phyloP scores from a whole-genome alignment of 1,139 yeast genomes.

The Eremothecium sinecaudum region DNA sequence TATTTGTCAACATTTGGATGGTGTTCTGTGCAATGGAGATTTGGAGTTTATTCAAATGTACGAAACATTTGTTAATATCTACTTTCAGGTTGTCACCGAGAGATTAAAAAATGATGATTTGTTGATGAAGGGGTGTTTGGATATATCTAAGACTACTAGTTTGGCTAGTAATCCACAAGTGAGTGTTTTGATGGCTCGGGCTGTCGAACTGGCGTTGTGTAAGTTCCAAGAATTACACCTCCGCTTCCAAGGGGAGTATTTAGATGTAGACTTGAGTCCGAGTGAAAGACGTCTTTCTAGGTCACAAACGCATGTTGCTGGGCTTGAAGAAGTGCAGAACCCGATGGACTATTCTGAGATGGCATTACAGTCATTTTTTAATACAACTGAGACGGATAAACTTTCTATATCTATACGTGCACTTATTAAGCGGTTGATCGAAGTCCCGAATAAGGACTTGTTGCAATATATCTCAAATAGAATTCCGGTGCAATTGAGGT shows the following conservation, averaged over 20 bases:
- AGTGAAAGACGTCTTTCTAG: constrained; percentile 24
- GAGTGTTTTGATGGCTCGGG: constrained; percentile 20
- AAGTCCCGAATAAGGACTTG: constrained; percentile 33
- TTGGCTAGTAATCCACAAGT: constrained; percentile 26
- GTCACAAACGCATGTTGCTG: constrained; percentile 22
- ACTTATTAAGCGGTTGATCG: constrained; percentile 35
- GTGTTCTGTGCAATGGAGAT: constrained; percentile 66
- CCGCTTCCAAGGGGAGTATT: constrained; percentile 15
- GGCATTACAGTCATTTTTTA: constrained; percentile 42
- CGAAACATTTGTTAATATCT: constrained; percentile 32
- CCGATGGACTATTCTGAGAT: constrained; percentile 33
- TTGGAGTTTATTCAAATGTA: constrained; percentile 41
- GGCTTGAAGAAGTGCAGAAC: constrained; percentile 18
- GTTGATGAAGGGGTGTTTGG: constrained; percentile 26
- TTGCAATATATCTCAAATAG: constrained; percentile 62
- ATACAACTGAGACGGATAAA: constrained; percentile 43
- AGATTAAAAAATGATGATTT: constrained; percentile 25
- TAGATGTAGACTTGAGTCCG: constrained; percentile 11
- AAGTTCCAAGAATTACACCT: constrained; percentile 25
- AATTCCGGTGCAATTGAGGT: constrained; percentile 84
- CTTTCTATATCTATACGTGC: constrained; percentile 40
- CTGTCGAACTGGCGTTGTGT: constrained; percentile 20
- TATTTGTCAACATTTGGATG: constrained; percentile 59
- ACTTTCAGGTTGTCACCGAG: constrained; percentile 20
- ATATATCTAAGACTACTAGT: constrained; percentile 24